Evolutionary conservation across 257 asterid genomes (phyloP).

Genomic region (Solanum lycopersicoides): DNA sequence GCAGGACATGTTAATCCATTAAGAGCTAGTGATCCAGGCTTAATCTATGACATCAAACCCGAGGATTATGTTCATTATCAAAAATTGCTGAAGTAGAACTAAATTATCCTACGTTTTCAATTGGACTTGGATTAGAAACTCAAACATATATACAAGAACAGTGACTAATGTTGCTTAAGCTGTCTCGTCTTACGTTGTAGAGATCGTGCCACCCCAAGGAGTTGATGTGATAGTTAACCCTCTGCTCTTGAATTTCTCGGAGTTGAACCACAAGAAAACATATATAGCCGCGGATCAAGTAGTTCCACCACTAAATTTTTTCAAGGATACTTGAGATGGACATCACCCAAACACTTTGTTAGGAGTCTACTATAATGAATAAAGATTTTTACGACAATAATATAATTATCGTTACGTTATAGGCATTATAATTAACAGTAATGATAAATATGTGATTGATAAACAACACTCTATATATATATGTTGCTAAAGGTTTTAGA

Average conservation of each 20-base stretch:
- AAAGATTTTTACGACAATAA: too few species aligned
- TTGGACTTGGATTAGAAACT: not conserved
- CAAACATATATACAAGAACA: not conserved
- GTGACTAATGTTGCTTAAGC: not conserved
- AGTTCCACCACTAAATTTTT: not conserved
- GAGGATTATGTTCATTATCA: not conserved
- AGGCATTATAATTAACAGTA: too few species aligned
- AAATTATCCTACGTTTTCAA: not conserved
- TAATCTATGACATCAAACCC: conserved; percentile 5
- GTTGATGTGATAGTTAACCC: not conserved
- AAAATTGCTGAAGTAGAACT: not conserved
- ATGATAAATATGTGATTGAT: too few species aligned
- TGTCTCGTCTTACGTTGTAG: not conserved
- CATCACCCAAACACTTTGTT: conserved; percentile 3
- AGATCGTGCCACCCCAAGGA: not conserved
- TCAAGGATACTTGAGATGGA: conserved; percentile 1
- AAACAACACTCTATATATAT: too few species aligned
- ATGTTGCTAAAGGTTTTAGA: too few species aligned
- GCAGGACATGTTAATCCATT: conserved; percentile 8
- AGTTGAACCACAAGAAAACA: not conserved
- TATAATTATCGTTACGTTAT: too few species aligned
- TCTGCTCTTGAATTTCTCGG: not conserved
- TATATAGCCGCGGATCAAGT: not conserved
- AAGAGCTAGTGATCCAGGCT: conserved; percentile 3
- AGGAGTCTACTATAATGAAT: not conserved